Conservation (phyloP, 2,329 filamentous ascomycete species). For the Zasmidium citrigriseum region DNA sequence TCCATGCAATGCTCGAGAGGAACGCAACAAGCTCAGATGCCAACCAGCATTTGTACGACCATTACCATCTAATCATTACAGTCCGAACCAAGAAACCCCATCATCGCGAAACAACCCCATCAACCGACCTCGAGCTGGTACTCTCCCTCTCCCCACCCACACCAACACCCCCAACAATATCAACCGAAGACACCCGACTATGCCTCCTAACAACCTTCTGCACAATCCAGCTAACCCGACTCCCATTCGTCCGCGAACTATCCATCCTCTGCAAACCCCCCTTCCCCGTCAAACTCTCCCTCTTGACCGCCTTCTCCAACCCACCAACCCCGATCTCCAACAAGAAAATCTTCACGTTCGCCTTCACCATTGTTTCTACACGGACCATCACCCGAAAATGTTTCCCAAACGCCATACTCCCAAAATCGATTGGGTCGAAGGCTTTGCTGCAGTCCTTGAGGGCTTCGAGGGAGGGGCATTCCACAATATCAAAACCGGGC, state of each 20-base stretch:
- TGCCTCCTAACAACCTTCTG: conserved; percentile 9
- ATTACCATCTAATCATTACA: no score
- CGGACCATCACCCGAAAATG: conserved; percentile 7
- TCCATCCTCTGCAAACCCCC: conserved; percentile 1
- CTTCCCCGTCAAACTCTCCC: background rate
- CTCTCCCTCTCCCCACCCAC: background rate
- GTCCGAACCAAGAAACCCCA: no score
- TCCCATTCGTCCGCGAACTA: background rate
- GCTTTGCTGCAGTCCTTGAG: conserved; percentile 3
- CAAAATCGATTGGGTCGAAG: conserved; percentile 10
- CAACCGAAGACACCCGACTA: background rate
- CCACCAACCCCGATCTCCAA: conserved; percentile 5
- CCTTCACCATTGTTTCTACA: conserved; percentile 3
- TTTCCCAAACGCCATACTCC: conserved; percentile 10
- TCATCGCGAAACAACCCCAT: no score
- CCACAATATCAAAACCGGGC: conserved; percentile 12
- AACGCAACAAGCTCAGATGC: no score
- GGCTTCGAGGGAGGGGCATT: background rate
- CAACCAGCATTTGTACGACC: no score
- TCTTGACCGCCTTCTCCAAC: conserved; percentile 1
- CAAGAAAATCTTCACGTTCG: conserved; percentile 2
- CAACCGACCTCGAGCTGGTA: background rate
- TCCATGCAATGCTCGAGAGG: no score
- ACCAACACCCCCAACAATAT: background rate
- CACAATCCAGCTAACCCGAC: conserved; percentile 10